Evolutionary conservation across 2,329 filamentous ascomycete genomes (phyloP), one percentile per base, ranked within the genome.

Genomic region (Thyridium curvatum): DNA sequence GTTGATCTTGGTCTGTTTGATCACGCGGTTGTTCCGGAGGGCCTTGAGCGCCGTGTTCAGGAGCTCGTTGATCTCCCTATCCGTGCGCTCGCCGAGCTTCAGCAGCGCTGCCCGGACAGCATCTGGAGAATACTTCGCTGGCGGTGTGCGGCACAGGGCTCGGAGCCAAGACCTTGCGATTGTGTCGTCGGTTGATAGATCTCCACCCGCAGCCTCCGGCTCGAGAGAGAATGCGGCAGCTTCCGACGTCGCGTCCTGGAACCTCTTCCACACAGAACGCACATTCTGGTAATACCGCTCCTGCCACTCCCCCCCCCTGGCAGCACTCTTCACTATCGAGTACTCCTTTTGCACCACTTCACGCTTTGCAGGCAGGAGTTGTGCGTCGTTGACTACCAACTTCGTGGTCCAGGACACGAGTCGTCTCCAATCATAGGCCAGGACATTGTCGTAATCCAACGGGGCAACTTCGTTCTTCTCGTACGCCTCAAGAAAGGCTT

Each of bases 361-460:
- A 33, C 68, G 64, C 1, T 66, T 66, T 3, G 54, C 52, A 2
- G 77, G 78, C 2, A 82, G 64, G 16, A 66, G 55, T 28, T 71
- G 51, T 1, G 65, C 65, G 39, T 69, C 62, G 21, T 66, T 59
- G 1, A 61, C 61, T 17, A 68, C 60, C 4, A 76, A 72, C 16
- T 69, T 65, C 46, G 77, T 63, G 2, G 80, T 72, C 86, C 86
- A 91, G 29, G 72, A 66, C 34, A 89, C 72, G 6, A 90, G 58
- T 4, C 56, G 59, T 9, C 66, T 60, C 84, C 86, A 89, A 52
- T 90, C 81, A 42, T 86, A 87, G 2, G 71, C 69, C 30, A 72
- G 56, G 1, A 79, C 68, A 34, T 83, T 62, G 37, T 84, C 69
- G 46, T 76, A 85, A 53, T 87, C 66, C 15, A 90, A 66, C 2